Evolutionary conservation across 179 eudicot species (phyloP).

Genomic region (Spinacia oleracea): DNA sequence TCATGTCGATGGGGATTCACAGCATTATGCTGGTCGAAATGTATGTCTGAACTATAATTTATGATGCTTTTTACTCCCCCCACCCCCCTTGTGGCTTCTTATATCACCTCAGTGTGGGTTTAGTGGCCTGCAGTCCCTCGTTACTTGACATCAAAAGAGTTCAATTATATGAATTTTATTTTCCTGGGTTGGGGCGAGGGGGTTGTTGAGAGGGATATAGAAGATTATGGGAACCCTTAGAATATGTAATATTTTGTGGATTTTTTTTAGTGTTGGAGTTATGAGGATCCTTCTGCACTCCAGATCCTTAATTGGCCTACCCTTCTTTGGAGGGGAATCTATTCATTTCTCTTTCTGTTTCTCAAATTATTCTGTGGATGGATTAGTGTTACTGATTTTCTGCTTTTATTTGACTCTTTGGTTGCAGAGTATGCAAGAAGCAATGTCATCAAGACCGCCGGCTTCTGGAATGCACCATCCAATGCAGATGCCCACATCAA

Average conservation of each 20-base stretch:
- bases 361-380: not conserved
- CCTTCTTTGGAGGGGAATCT: not conserved
- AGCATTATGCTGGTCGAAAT: conserved; percentile 48
- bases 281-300: not conserved
- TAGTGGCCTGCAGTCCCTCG: not conserved
- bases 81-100: not conserved
- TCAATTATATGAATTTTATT: not conserved
- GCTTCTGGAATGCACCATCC: conserved; percentile 45
- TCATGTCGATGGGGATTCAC: conserved; percentile 44
- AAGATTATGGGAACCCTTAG: not conserved
- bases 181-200: not conserved
- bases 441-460: conserved; percentile 38
- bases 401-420: conserved; percentile 5
- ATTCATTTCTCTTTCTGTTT: not conserved
- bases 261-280: not conserved
- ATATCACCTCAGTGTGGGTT: not conserved
- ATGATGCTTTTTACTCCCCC: conserved; percentile 3
- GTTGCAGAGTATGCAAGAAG: conserved; percentile 50
- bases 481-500: conserved; percentile 46
- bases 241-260: not conserved
- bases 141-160: not conserved
- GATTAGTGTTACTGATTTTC: not conserved
- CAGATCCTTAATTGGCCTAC: not conserved
- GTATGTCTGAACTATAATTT: conserved; percentile 30
- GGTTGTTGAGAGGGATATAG: not conserved